Evolutionary conservation across 1,139 yeast species (phyloP), one percentile per base, ranked within the genome.

Genomic region (Suhomyces anneliseae): DNA sequence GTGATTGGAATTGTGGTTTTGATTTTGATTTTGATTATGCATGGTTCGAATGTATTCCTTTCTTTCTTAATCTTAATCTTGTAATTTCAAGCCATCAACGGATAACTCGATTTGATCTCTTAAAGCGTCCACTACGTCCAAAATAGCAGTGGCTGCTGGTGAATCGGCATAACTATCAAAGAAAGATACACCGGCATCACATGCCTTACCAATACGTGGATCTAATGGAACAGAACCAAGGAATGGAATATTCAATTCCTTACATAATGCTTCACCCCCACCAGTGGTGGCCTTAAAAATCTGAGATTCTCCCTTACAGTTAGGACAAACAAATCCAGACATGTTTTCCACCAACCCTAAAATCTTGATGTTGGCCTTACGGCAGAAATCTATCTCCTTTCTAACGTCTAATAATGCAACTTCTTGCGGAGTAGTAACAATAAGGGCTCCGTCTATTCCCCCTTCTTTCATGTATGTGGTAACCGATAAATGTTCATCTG

Each of bases 291-390:
- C 90, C 54, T 86, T 87, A 68, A 95, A 95, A 10, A 95, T 92
- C 59, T 86, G 84, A 0, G 96, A 87, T 65, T 90, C 90, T 8
- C 95, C 95, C 52, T 88, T 81, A 66, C 99, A 95, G 56, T 76
- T 83, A 5, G 99, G 99, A 64, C 99, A 95, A 12, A 95, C 98
- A 70, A 95, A 95, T 1, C 99, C 99, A 7, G 96, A 83, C 99
- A 95, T 95, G 64, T 95, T 95, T 64, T 95, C 99, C 32, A 95
- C 97, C 27, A 95, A 68, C 0, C 99, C 99, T 45, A 93, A 66
- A 4, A 95, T 80, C 47, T 79, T 84, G 51, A 95, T 90, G 5
- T 85, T 85, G 2, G 97, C 98, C 65, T 93, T 95, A 43, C 82
- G 78, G 66, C 99, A 95, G 59, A 95, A 95, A 64, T 92, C 96